phyloP scores from a whole-genome alignment of 768 basidiomycete genomes.

The Russula olivacea region DNA sequence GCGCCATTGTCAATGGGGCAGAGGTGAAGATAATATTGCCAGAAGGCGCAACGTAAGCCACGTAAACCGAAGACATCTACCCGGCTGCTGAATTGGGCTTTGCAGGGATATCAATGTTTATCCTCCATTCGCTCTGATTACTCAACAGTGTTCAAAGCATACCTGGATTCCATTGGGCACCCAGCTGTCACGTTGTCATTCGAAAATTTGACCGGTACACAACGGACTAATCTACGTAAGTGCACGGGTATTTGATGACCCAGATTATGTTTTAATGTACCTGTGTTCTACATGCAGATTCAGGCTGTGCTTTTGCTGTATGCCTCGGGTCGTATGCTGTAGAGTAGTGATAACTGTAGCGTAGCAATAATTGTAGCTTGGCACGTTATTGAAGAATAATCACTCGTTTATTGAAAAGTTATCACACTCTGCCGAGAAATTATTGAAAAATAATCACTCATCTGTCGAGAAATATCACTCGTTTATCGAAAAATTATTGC shows the following conservation, averaged over 20 bases:
- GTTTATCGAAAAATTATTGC: too few relatives aligned
- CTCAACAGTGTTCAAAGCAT: slow-evolving; percentile 64
- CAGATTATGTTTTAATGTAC: too few relatives aligned
- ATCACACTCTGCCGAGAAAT: too few relatives aligned
- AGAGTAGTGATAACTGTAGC: too few relatives aligned
- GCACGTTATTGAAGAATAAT: too few relatives aligned
- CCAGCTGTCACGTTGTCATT: slow-evolving; percentile 73
- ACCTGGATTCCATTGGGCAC: slow-evolving; percentile 88
- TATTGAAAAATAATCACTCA: too few relatives aligned
- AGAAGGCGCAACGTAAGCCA: slow-evolving; percentile 88
- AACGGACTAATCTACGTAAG: slow-evolving; percentile 76
- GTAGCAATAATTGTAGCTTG: too few relatives aligned
- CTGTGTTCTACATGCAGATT: too few relatives aligned
- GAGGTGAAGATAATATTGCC: slow-evolving; percentile 79
- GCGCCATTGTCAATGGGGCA: slow-evolving; percentile 74
- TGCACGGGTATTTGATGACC: slow-evolving; percentile 23
- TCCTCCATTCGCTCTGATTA: slow-evolving; percentile 71
- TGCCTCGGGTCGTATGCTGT: too few relatives aligned
- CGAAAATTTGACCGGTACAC: slow-evolving; percentile 70
- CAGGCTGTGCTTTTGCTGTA: too few relatives aligned
- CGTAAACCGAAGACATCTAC: not conserved
- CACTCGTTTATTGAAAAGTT: too few relatives aligned
- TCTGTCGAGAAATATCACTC: too few relatives aligned
- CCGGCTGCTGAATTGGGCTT: slow-evolving; percentile 21
- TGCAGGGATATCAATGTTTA: slow-evolving; percentile 69